Conservation (phyloP, 805 yeast genomes). For the Kazachstania psychrophila region DNA sequence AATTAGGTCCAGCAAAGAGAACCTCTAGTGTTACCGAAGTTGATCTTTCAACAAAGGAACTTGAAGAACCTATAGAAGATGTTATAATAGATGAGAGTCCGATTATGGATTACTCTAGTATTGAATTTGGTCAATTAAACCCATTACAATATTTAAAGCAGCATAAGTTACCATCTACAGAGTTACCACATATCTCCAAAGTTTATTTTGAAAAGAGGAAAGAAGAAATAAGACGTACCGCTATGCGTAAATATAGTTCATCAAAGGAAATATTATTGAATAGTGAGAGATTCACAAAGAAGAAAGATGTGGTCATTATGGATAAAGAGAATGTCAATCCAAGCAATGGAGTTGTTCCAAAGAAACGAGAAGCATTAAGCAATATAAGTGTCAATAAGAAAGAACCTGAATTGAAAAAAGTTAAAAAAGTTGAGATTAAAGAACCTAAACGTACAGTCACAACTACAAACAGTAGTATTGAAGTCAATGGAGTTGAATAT, state of each 20-base stretch:
- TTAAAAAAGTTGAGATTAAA: constrained; percentile 13
- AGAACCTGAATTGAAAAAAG: constrained; percentile 7
- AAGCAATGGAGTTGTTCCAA: too few relatives aligned
- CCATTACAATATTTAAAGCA: constrained; percentile 34
- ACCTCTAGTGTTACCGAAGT: constrained; percentile 7
- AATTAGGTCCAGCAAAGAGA: constrained; percentile 29
- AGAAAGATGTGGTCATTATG: neutral
- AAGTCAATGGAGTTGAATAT: constrained; percentile 54
- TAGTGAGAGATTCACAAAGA: neutral
- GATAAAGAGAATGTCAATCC: neutral
- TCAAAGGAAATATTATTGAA: constrained; percentile 4
- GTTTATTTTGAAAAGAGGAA: constrained; percentile 32
- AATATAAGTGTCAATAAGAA: constrained; percentile 19
- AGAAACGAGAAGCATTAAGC: constrained; percentile 24
- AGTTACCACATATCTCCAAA: constrained; percentile 31
- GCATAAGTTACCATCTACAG: constrained; percentile 31
- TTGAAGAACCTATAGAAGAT: neutral
- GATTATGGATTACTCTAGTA: constrained; percentile 10
- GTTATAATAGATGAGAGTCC: neutral
- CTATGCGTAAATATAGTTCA: constrained; percentile 18
- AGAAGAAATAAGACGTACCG: constrained; percentile 26
- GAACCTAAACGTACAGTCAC: constrained; percentile 11
- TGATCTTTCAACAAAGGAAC: neutral
- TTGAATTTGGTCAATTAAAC: constrained; percentile 33
- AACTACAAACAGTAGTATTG: constrained; percentile 18